Evolutionary conservation across 768 basidiomycete species (phyloP).

Genomic region (Gelatoporia subvermispora): DNA sequence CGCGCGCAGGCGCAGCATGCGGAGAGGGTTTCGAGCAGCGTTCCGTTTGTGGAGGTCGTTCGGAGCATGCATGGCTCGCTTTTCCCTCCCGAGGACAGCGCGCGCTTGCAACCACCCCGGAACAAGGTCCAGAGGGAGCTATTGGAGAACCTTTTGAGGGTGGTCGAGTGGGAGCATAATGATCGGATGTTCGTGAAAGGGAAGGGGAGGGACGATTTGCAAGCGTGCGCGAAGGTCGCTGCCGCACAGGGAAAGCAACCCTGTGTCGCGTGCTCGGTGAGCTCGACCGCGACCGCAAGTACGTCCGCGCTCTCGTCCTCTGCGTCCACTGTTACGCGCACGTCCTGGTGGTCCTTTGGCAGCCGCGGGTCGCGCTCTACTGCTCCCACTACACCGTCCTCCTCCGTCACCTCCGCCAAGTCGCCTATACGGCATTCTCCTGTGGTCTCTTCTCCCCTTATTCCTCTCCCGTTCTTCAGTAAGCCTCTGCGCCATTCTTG

Average conservation of each 20-base stretch:
- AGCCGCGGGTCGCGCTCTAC: slow-evolving; percentile 33
- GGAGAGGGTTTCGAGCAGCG: slow-evolving; percentile 24
- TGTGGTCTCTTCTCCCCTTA: neutral
- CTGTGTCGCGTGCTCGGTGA: slow-evolving; percentile 3
- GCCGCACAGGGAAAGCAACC: neutral
- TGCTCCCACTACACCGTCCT: slow-evolving; percentile 29
- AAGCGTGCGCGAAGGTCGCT: neutral
- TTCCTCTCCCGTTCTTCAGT: slow-evolving; percentile 4
- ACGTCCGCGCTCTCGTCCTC: slow-evolving; percentile 20
- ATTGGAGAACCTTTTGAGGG: slow-evolving; percentile 10
- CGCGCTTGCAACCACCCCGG: slow-evolving; percentile 2
- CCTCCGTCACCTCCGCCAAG: slow-evolving; percentile 23
- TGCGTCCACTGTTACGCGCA: slow-evolving; percentile 28
- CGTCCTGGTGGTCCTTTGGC: slow-evolving; percentile 41
- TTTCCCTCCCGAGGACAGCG: slow-evolving; percentile 38
- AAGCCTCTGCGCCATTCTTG: slow-evolving; percentile 7
- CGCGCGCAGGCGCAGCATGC: slow-evolving; percentile 24
- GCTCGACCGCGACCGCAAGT: neutral
- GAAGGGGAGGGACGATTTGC: slow-evolving; percentile 32
- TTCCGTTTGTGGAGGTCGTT: slow-evolving; percentile 55
- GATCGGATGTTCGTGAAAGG: slow-evolving; percentile 36
- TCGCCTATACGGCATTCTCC: slow-evolving; percentile 19
- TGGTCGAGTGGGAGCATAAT: slow-evolving; percentile 23
- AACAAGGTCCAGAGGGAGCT: slow-evolving; percentile 10
- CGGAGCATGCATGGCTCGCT: slow-evolving; percentile 54